These are phyloP conservation scores for Quercus dentata DNA, from an alignment of 306 rosid genomes.

Conservation along the genomic window DNA sequence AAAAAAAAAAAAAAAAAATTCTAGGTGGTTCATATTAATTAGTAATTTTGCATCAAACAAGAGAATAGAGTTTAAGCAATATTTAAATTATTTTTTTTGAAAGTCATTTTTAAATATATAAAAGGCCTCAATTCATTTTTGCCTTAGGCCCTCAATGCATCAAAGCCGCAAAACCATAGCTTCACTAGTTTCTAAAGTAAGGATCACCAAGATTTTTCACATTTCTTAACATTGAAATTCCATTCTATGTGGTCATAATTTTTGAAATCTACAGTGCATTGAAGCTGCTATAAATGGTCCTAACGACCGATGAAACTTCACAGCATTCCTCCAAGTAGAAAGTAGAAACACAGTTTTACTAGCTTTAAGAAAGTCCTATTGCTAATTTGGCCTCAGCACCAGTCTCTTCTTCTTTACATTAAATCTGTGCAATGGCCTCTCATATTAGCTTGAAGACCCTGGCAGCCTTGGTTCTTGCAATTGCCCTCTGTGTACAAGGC, in stretches of 20 bases:
- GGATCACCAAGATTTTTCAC: background rate
- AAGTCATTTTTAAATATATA: too few species aligned
- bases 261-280: background rate
- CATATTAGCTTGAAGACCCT: constrained; percentile 31
- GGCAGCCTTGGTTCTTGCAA: constrained; percentile 25
- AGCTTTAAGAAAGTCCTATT: background rate
- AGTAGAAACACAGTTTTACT: background rate
- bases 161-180: background rate
- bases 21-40: too few species aligned
- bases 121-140: too few species aligned
- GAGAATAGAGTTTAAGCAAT: too few species aligned
- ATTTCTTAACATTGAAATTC: constrained; percentile 3
- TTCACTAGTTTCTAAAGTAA: constrained; percentile 11
- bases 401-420: background rate
- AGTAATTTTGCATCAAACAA: too few species aligned
- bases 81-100: too few species aligned
- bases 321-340: constrained; percentile 18
- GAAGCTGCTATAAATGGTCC: constrained; percentile 23
- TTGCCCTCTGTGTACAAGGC: constrained; percentile 38
- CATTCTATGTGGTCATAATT: background rate
- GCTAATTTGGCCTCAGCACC: constrained; percentile 13
- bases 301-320: constrained; percentile 7
- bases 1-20: too few species aligned
- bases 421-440: constrained; percentile 35
- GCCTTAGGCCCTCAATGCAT: too few species aligned